Evolutionary conservation across 2,329 filamentous ascomycete genomes (phyloP).

Genomic region (Trichophyton verrucosum): DNA sequence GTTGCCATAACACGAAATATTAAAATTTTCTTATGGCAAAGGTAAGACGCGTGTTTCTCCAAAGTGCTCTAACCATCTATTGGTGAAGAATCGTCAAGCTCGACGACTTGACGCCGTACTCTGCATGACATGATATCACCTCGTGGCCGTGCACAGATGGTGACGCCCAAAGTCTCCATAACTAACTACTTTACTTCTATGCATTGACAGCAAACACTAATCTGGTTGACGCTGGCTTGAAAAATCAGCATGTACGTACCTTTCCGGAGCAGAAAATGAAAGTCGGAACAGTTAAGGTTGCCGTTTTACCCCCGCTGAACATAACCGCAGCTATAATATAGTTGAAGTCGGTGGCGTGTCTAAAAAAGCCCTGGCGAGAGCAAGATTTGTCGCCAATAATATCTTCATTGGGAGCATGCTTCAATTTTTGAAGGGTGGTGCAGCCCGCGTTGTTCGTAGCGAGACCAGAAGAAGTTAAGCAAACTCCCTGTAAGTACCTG

Average conservation of each 20-base stretch:
- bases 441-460: not conserved
- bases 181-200: not conserved
- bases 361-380: not conserved
- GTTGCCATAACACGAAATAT: too few species aligned
- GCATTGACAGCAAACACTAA: not conserved
- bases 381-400: not conserved
- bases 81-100: too few species aligned
- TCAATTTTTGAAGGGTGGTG: not conserved
- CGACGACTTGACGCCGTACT: too few species aligned
- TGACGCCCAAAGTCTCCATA: too few species aligned
- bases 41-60: too few species aligned
- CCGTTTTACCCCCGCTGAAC: not conserved
- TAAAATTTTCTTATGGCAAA: too few species aligned
- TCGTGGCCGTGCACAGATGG: too few species aligned
- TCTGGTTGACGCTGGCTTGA: not conserved
- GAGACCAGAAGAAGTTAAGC: not conserved
- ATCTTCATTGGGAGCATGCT: not conserved
- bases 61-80: too few species aligned
- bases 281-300: not conserved
- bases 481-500: not conserved
- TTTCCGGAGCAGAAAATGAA: not conserved
- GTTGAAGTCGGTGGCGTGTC: not conserved
- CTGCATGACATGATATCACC: too few species aligned
- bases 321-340: not conserved
- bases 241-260: not conserved